phyloP scores from a whole-genome alignment of 805 yeast genomes.

The Candida taoyuanica region DNA sequence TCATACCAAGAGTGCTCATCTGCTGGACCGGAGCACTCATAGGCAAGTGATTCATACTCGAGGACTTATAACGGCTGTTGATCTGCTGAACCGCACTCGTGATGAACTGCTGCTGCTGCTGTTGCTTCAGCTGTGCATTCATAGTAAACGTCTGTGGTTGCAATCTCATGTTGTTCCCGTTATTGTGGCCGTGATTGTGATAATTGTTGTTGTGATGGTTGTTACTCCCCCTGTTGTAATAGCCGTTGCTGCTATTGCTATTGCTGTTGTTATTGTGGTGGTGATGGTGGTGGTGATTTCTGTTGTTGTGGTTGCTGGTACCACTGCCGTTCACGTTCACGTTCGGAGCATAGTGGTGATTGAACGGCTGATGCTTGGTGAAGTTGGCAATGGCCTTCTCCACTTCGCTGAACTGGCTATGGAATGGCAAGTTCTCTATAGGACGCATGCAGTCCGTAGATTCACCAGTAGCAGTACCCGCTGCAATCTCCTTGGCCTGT shows the following conservation, averaged over 20 bases:
- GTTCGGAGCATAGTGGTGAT: conserved; percentile 30
- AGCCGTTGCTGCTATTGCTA: conserved; percentile 6
- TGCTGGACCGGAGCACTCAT: not conserved
- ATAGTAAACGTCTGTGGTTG: conserved; percentile 18
- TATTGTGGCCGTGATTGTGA: conserved; percentile 5
- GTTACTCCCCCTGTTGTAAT: conserved; percentile 8
- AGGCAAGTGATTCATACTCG: conserved; percentile 5
- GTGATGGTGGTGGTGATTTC: conserved; percentile 7
- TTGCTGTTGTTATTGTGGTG: conserved; percentile 6
- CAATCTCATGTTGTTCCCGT: conserved; percentile 9
- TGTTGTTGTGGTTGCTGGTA: conserved; percentile 6
- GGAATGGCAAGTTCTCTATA: conserved; percentile 22
- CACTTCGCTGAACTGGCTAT: conserved; percentile 25
- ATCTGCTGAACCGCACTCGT: conserved; percentile 17
- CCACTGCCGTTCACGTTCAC: conserved; percentile 21
- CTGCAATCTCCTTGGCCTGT: not conserved
- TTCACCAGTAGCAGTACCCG: not conserved
- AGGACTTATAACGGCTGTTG: conserved; percentile 18
- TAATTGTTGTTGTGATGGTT: conserved; percentile 3
- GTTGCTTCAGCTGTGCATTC: conserved; percentile 25
- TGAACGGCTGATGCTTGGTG: conserved; percentile 29
- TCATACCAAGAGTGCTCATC: too few species aligned
- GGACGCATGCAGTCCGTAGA: too few species aligned
- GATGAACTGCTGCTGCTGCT: conserved; percentile 23
- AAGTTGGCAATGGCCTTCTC: conserved; percentile 28